Base-by-base conservation (phyloP, 305 asterid species). In the Coffea humblotiana region DNA sequence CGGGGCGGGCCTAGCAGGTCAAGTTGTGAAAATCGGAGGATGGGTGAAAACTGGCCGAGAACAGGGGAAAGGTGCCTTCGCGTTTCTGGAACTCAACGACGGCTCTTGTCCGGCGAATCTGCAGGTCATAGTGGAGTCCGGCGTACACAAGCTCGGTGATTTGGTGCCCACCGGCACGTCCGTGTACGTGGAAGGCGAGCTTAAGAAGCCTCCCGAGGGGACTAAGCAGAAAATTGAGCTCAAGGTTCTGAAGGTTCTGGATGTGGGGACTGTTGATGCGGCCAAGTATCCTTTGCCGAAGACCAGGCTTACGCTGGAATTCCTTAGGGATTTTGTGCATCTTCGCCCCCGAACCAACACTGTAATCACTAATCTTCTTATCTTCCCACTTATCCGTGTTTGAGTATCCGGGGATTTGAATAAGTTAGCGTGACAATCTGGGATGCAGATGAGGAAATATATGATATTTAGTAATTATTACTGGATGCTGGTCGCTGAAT, bases 21-120 rank as follows among this genome's bases (percentile, higher is more conserved):
- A 85, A 81, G 86, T 84, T 27, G 90, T 89, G 64, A 86, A 88
- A 7, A 88, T 95, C 69, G 98, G 97, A 0, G 98, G 99, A 58
- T 92, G 97, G 99, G 98, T 95, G 49, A 94, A 91, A 86, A 90
- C 97, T 0, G 99, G 98, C 0, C 86, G 99, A 35, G 93, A 89
- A 83, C 98, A 93, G 63, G 98, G 96, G 12, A 95, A 91, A 84
- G 97, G 97, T 0, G 48, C 89, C 9, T 88, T 96, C 77, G 98
- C 98, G 0, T 96, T 96, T 72, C 72, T 96, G 58, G 98, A 91
- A 80, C 89, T 96, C n/a, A 92, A 92, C 76, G 98, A 96, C 65
- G 98, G 99, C 2, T 92, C 98, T 0, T 91, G 96, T 77, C 92
- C 92, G 52, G 93, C 87, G 49, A 92, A 90, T 79, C 82, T 96